Evolutionary conservation across 2,329 filamentous ascomycete genomes (phyloP).

Genomic region (Cladophialophora exuberans): DNA sequence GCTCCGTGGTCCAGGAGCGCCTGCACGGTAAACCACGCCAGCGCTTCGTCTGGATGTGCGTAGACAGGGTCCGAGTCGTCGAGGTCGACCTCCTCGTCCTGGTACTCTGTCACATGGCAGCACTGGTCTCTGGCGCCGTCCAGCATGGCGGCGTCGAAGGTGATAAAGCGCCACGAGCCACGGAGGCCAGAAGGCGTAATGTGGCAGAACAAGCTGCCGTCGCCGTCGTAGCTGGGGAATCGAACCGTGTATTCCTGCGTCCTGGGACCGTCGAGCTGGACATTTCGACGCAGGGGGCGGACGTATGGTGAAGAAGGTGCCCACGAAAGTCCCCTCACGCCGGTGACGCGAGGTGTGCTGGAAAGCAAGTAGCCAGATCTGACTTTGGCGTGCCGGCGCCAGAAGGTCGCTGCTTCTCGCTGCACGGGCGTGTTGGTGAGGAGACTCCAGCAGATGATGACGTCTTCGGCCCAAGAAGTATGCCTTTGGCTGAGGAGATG

Average conservation of each 20-base stretch:
- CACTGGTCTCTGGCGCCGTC: neutral
- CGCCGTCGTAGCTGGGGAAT: constrained; percentile 1
- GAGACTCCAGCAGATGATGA: constrained; percentile 5
- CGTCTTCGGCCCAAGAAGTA: constrained; percentile 6
- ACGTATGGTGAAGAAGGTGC: neutral
- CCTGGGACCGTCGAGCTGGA: neutral
- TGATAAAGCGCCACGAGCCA: constrained; percentile 1
- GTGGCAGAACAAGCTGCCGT: neutral
- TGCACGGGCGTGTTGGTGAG: neutral
- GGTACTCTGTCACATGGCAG: constrained; percentile 1
- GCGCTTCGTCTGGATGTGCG: constrained; percentile 5
- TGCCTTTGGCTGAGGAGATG: constrained; percentile 7
- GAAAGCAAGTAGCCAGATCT: constrained; percentile 1
- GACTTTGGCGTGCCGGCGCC: neutral
- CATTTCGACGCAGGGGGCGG: neutral
- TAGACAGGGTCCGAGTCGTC: neutral
- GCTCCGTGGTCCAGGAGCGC: neutral
- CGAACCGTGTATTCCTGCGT: neutral
- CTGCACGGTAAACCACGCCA: neutral
- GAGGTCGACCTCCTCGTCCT: neutral
- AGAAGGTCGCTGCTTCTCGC: neutral
- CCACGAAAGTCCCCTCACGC: neutral
- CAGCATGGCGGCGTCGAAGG: neutral
- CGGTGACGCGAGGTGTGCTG: constrained; percentile 1
- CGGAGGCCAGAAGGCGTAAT: neutral